phyloP scores from a whole-genome alignment of 169 alveolate genomes.

The Plasmodium adleri region DNA sequence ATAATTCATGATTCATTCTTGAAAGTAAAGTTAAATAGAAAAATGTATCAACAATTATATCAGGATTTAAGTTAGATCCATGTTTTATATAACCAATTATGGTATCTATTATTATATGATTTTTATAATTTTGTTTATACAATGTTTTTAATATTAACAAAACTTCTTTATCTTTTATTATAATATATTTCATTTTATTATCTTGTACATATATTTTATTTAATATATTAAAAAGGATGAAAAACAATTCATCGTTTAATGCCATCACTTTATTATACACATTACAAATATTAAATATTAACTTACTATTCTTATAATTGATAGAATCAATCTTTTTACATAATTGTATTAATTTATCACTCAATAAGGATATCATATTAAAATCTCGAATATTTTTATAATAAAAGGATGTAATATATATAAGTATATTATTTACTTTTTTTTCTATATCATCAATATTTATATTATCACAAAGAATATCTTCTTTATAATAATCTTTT shows the following conservation, averaged over 20 bases:
- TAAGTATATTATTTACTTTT: slow-evolving; percentile 19
- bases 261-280: slow-evolving; percentile 49
- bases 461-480: background rate
- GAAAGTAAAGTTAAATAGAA: slow-evolving; percentile 34
- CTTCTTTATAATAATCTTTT: background rate
- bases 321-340: slow-evolving; percentile 1
- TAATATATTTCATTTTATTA: background rate
- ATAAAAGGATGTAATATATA: slow-evolving; percentile 40
- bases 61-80: slow-evolving; percentile 7
- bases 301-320: slow-evolving; percentile 9
- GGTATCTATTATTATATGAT: slow-evolving; percentile 36
- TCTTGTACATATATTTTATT: slow-evolving; percentile 13
- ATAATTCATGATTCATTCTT: slow-evolving; percentile 5
- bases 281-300: slow-evolving; percentile 20
- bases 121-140: slow-evolving; percentile 45
- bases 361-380: slow-evolving; percentile 21
- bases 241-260: slow-evolving; percentile 47
- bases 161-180: slow-evolving; percentile 31
- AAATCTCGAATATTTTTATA: slow-evolving; percentile 29
- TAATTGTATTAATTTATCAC: slow-evolving; percentile 30
- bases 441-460: slow-evolving; percentile 11
- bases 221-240: slow-evolving; percentile 18
- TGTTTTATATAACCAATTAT: slow-evolving; percentile 20
- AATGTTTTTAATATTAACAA: slow-evolving; percentile 27
- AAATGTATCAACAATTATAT: slow-evolving; percentile 27